phyloP scores from a whole-genome alignment of 169 alveolate species.

The Plasmodium vinckei region DNA sequence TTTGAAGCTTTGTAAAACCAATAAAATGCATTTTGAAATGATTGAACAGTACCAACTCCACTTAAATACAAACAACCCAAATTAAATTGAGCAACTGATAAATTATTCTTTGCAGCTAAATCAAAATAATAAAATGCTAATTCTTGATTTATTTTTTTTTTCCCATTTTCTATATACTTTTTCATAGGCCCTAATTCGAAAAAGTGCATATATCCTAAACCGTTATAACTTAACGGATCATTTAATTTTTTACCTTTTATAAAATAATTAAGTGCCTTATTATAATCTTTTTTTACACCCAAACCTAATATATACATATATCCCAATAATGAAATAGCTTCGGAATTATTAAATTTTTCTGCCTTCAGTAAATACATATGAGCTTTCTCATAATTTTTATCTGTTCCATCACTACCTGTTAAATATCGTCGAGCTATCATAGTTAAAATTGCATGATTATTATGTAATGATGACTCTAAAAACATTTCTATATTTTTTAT shows the following conservation, averaged over 20 bases:
- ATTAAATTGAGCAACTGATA: slow-evolving; percentile 68
- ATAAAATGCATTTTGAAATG: slow-evolving; percentile 54
- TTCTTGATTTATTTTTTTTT: slow-evolving; percentile 25
- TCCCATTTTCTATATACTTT: not conserved
- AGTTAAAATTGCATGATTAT: slow-evolving; percentile 53
- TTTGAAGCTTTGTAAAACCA: slow-evolving; percentile 66
- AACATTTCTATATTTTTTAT: slow-evolving; percentile 55
- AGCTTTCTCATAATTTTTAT: slow-evolving; percentile 55
- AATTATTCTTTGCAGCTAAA: slow-evolving; percentile 43
- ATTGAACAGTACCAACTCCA: slow-evolving; percentile 56
- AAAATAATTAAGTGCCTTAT: slow-evolving; percentile 53
- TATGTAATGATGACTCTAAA: slow-evolving; percentile 65
- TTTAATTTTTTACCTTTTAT: slow-evolving; percentile 59
- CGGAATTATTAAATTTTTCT: slow-evolving; percentile 40
- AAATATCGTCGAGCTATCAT: slow-evolving; percentile 66
- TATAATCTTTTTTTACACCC: slow-evolving; percentile 43
- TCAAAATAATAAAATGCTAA: slow-evolving; percentile 74
- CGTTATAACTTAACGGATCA: slow-evolving; percentile 68
- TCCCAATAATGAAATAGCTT: slow-evolving; percentile 66
- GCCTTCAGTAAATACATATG: slow-evolving; percentile 26
- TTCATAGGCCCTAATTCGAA: slow-evolving; percentile 35
- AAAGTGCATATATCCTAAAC: slow-evolving; percentile 71
- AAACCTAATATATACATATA: slow-evolving; percentile 54
- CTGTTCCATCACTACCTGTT: slow-evolving; percentile 52
- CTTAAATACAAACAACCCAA: slow-evolving; percentile 61